Base-by-base conservation (phyloP, 148 eudicot species). In the Chenopodium album region DNA sequence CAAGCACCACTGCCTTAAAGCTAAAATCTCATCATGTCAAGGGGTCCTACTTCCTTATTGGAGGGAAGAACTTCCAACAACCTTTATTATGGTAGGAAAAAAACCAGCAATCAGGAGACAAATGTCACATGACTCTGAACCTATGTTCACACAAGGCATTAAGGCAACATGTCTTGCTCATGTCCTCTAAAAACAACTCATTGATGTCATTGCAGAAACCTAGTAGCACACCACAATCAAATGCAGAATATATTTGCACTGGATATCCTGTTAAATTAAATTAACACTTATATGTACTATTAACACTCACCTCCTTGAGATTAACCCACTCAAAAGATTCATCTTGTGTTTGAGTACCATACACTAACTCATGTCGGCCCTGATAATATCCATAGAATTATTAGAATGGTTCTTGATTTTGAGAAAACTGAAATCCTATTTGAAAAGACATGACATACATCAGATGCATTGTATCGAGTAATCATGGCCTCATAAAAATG, bases 271-370 rank as follows among this genome's bases (percentile, higher is more conserved):
- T 31, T 13, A 7, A 28, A 41, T 44, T 46, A 47, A 85, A n/a
- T 50, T 20, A 5, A 46, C 44, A 41, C 7, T 41, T 26, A 50
- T 59, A 12, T 31, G 19, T 46, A 73, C 23, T 31, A 54, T 75
- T 7, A 29, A 60, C 31, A 82, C 82, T 82, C 86, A 90, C 99
- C 92, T 92, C 94, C 83, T 87, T 88, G 65, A 94, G 90, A 86
- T 94, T 86, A 78, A 96, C 97, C 99, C 98, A 92, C 87, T 96
- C 99, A 92, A 89, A 89, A 37, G 98, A 88, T 80, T 92, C 97
- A 52, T 89, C 88, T 70, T 90, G 81, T 20, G 95, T 91, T 84
- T 84, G 54, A 74, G 84, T 87, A 71, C 91, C 95, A 89, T 96
- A 96, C 32, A 90, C 92, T 75, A 96, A 85, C 70, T 92, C 92